Conservation (phyloP, 768 basidiomycete genomes). For the Panellus pusillus region DNA sequence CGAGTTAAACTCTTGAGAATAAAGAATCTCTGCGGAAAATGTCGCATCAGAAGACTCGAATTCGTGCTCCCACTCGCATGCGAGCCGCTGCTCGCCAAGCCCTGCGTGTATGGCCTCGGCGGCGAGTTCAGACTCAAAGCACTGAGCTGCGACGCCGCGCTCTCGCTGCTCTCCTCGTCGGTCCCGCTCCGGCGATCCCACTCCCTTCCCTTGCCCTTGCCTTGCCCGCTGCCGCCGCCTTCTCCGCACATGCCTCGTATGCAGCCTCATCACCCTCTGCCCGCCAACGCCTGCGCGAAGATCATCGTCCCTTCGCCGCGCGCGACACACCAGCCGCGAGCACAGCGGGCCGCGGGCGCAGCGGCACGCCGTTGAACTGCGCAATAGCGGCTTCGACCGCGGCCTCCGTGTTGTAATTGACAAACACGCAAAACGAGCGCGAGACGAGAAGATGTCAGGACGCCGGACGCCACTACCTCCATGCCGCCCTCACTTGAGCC, state of each 20-base stretch:
- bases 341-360: conserved; percentile 69
- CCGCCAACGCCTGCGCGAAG: conserved; percentile 87
- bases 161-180: no score
- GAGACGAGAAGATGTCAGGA: conserved; percentile 87
- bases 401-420: conserved; percentile 74
- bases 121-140: conserved; percentile 33
- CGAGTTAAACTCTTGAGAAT: conserved; percentile 30
- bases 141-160: no score
- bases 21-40: conserved; percentile 10
- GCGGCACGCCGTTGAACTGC: conserved; percentile 67
- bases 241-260: conserved; percentile 76
- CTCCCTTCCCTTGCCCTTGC: no score
- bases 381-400: conserved; percentile 66
- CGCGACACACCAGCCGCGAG: conserved; percentile 79
- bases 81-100: conserved; percentile 65
- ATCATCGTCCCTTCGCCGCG: conserved; percentile 81
- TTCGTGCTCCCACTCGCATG: conserved; percentile 48
- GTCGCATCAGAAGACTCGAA: background rate
- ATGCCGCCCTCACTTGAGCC: background rate
- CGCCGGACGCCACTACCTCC: conserved; percentile 29
- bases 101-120: conserved; percentile 25
- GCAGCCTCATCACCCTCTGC: conserved; percentile 85
- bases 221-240: conserved; percentile 33
- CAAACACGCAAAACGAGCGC: conserved; percentile 91
- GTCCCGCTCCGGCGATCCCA: no score